Conservation (phyloP, 2,329 filamentous ascomycete genomes). For the Monosporascus sp. region DNA sequence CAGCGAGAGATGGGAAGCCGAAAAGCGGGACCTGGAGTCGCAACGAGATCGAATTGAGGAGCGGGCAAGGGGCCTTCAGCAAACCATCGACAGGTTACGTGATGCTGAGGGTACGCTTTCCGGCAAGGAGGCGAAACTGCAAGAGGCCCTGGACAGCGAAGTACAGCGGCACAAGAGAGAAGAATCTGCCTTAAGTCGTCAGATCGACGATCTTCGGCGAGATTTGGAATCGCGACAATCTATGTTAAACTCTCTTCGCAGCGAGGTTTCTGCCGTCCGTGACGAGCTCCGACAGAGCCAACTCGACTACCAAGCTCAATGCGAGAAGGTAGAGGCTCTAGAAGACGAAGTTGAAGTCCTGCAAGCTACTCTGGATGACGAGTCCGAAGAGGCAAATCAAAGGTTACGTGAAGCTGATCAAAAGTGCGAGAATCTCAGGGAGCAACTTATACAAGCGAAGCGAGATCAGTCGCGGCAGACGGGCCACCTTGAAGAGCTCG, state of each 20-base stretch:
- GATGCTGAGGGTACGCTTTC: constrained; percentile 63
- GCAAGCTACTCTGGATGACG: constrained; percentile 60
- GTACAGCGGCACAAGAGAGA: constrained; percentile 67
- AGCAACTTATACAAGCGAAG: constrained; percentile 33
- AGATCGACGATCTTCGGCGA: constrained; percentile 68
- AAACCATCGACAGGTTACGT: constrained; percentile 65
- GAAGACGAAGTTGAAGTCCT: constrained; percentile 75
- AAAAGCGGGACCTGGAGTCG: constrained; percentile 58
- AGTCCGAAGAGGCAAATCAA: constrained; percentile 53
- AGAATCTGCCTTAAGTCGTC: constrained; percentile 63
- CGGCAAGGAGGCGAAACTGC: constrained; percentile 61
- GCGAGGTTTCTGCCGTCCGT: constrained; percentile 59
- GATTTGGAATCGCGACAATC: constrained; percentile 64
- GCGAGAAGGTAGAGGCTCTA: constrained; percentile 60
- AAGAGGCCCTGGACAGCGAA: constrained; percentile 65
- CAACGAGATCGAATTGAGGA: constrained; percentile 64
- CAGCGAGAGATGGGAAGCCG: constrained; percentile 66
- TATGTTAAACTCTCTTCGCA: constrained; percentile 59
- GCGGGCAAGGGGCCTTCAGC: constrained; percentile 61
- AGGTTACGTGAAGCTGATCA: constrained; percentile 40
- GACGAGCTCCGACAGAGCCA: constrained; percentile 67
- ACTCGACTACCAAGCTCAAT: constrained; percentile 55
- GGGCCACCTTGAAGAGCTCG: constrained; percentile 14
- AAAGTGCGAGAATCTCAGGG: constrained; percentile 38
- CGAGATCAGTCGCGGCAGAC: constrained; percentile 16